Evolutionary conservation across 2,329 filamentous ascomycete genomes (phyloP).

Genomic region (Myriosclerotinia duriaeana): DNA sequence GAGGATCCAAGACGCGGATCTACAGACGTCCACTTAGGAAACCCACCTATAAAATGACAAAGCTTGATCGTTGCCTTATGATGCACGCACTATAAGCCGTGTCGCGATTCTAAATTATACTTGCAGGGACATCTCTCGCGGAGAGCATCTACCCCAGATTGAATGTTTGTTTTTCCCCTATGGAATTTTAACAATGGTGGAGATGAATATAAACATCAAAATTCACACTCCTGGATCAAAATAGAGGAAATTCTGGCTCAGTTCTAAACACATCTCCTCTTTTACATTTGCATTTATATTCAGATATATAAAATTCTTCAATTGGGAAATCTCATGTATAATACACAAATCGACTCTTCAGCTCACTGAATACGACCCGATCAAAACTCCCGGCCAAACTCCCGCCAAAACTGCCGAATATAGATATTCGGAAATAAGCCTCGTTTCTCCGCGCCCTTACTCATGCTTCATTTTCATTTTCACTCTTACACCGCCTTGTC

Average conservation of each 20-base stretch:
- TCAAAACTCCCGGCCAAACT: too few relatives aligned
- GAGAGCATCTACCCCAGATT: not conserved
- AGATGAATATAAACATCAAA: too few relatives aligned
- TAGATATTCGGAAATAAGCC: not conserved
- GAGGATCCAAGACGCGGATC: not conserved
- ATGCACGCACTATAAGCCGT: not conserved
- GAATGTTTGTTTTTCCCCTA: not conserved
- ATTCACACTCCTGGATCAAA: too few relatives aligned
- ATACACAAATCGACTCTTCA: too few relatives aligned
- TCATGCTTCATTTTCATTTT: not conserved
- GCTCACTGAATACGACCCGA: too few relatives aligned
- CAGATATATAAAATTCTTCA: too few relatives aligned
- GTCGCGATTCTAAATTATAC: too few relatives aligned
- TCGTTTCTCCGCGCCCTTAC: not conserved
- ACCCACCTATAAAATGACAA: not conserved
- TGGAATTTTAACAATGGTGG: too few relatives aligned
- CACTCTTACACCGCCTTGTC: not conserved
- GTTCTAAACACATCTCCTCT: too few relatives aligned
- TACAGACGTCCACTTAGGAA: not conserved
- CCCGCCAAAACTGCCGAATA: not conserved
- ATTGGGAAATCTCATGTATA: too few relatives aligned
- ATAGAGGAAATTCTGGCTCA: too few relatives aligned
- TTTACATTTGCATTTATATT: too few relatives aligned
- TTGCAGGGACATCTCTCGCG: not conserved
- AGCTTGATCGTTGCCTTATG: not conserved